Conservation (phyloP, 257 asterid species). For the Galeopsis tetrahit region DNA sequence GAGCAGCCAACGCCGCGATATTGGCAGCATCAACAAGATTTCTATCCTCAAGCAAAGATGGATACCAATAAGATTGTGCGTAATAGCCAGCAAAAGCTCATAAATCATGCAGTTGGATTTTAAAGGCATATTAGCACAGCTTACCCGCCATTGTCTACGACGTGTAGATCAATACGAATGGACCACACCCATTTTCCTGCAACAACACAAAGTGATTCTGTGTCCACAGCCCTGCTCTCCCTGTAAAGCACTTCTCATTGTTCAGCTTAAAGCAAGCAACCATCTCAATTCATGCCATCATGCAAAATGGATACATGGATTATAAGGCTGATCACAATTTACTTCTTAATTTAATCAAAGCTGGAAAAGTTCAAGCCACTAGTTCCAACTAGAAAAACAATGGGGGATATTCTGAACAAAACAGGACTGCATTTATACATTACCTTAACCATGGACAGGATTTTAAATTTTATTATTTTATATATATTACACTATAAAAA, state of each 20-base stretch:
- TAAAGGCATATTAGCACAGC: conserved; percentile 30
- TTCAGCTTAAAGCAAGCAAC: conserved; percentile 25
- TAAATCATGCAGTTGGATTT: conserved; percentile 19
- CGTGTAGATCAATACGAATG: conserved; percentile 85
- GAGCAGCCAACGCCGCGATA: conserved; percentile 94
- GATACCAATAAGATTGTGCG: conserved; percentile 23
- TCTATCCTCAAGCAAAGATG: conserved; percentile 42
- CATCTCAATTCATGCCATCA: conserved; percentile 11
- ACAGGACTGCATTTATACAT: background rate
- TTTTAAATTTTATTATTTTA: too few species aligned
- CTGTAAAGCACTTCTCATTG: conserved; percentile 48
- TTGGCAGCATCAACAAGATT: conserved; percentile 98
- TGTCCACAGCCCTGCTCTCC: conserved; percentile 97
- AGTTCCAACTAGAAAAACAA: conserved; percentile 20
- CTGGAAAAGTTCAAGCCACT: background rate
- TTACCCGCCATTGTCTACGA: conserved; percentile 96
- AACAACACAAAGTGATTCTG: conserved; percentile 92
- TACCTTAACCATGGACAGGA: conserved; percentile 62
- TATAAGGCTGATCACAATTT: conserved; percentile 8
- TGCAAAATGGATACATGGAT: background rate
- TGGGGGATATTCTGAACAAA: background rate
- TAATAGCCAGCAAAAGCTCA: conserved; percentile 11
- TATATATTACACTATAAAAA: too few species aligned
- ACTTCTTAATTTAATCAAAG: conserved; percentile 10
- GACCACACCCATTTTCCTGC: conserved; percentile 98